Evolutionary conservation across 2,329 filamentous ascomycete species (phyloP).

Genomic region (Periconia sp.): DNA sequence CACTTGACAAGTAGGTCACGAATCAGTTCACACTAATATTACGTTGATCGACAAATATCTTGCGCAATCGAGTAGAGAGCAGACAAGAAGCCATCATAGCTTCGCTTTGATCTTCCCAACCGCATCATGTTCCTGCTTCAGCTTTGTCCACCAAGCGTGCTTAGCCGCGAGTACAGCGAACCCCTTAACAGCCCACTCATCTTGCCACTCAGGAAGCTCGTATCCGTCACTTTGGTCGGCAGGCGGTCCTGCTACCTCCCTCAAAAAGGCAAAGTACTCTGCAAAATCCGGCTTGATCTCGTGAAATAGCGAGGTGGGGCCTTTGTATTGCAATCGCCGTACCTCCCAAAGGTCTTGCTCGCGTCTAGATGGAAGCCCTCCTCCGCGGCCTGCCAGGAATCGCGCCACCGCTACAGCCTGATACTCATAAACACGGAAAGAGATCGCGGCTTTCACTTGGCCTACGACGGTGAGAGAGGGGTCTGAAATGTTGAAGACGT

Average conservation of each 20-base stretch:
- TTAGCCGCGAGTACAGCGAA: conserved; percentile 13
- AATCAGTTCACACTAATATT: background rate
- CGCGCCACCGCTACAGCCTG: conserved; percentile 18
- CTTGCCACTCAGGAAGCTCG: conserved; percentile 12
- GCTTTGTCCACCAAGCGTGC: conserved; percentile 8
- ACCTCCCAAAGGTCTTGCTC: conserved; percentile 11
- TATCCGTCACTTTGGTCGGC: conserved; percentile 9
- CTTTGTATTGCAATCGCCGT: conserved; percentile 6
- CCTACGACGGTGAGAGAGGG: conserved; percentile 11
- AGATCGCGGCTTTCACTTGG: conserved; percentile 10
- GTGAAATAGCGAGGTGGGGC: conserved; percentile 11
- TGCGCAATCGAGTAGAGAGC: background rate
- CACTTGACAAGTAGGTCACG: no score
- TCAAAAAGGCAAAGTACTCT: conserved; percentile 13
- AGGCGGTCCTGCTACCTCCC: conserved; percentile 10
- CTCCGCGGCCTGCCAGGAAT: conserved; percentile 9
- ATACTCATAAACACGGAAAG: conserved; percentile 17
- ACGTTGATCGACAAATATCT: background rate
- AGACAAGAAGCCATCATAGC: background rate
- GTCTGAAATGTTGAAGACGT: conserved; percentile 15
- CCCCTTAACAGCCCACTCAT: conserved; percentile 11
- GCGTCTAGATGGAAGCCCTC: conserved; percentile 3
- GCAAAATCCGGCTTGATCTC: conserved; percentile 15
- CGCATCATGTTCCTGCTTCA: conserved; percentile 1
- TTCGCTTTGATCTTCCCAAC: conserved; percentile 1